Base-by-base conservation (phyloP, 2,329 filamentous ascomycete genomes). In the Ascochyta koolunga region DNA sequence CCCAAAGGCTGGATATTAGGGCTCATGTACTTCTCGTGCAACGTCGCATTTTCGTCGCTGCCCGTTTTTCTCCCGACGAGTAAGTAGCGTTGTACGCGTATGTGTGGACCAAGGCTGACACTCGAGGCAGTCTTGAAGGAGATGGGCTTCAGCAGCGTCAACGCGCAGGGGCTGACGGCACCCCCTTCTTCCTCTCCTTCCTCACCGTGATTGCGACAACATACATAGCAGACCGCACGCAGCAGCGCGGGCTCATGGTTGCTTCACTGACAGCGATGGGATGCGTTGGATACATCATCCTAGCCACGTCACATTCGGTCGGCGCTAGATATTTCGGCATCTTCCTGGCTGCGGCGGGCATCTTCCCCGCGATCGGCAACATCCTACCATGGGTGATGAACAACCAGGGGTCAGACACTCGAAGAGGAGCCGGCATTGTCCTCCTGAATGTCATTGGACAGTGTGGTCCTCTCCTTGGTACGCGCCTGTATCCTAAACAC, bases 161-260 rank as follows among this genome's bases (percentile, higher is more conserved):
- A 86, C 53, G 86, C 89, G 0, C 89, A 92, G 72, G 89, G 88
- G 1, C 80, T 92, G 11, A 87, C 87, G 0, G 87, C 88, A 0
- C 88, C 88, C 1, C 87, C 88, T 90, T 88, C 70, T 84, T 91
- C 62, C 72, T 89, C 15, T 82, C 87, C 1, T 90, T 88, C 67
- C 62, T 89, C 11, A 73, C 86, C 19, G 88, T 85, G 38, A 80
- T 91, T 54, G 63, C 67, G 9, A 83, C 83, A 1, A 86, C 86
- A 5, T 88, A 80, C 69, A 69, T 89, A 31, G 86, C 87, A n/a
- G 88, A 91, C 74, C 80, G 79, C 13, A 79, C 82, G 1, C 82
- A 83, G 58, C 87, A 89, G 68, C 85, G 88, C 36, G 87, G 86
- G 1, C 67, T 84, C 38, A 81, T 84, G 61, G 82, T 90, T 58